Evolutionary conservation across 208 protist species (phyloP).

Genomic region (Trypanosoma cruzi): DNA sequence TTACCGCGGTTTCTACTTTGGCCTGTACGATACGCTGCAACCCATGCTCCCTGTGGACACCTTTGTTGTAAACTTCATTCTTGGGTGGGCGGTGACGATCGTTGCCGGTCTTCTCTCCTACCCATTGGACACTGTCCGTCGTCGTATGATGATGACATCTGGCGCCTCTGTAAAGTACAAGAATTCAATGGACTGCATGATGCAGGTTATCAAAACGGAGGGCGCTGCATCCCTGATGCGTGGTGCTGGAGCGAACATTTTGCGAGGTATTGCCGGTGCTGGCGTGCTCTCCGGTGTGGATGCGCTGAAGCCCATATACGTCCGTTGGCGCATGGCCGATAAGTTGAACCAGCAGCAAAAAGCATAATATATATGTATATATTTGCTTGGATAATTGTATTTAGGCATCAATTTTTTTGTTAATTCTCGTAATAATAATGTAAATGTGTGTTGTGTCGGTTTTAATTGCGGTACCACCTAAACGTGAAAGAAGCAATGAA

Average conservation of each 20-base stretch:
- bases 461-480: too few species aligned
- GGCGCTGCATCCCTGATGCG: constrained; percentile 56
- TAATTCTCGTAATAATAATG: too few species aligned
- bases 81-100: constrained; percentile 74
- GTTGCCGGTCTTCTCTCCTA: constrained; percentile 88
- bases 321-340: constrained; percentile 39
- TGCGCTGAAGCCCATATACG: constrained; percentile 84
- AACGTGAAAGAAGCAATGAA: too few species aligned
- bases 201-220: constrained; percentile 63
- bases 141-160: constrained; percentile 96
- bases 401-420: too few species aligned
- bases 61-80: constrained; percentile 75
- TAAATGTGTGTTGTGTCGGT: too few species aligned
- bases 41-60: constrained; percentile 67
- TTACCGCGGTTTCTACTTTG: constrained; percentile 98
- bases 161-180: constrained; percentile 71
- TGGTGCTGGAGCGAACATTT: constrained; percentile 75
- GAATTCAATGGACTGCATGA: constrained; percentile 72
- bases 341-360: constrained; percentile 2
- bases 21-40: constrained; percentile 93
- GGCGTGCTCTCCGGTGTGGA: constrained; percentile 82
- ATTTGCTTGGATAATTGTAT: too few species aligned
- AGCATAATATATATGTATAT: neutral
- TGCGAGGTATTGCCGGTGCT: constrained; percentile 79
- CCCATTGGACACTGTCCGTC: constrained; percentile 97